Percentiles rank a stretch among this genome's conserved stretches.
phyloP scores from a whole-genome alignment of 2,329 filamentous ascomycete genomes.

The Fusarium foetens region DNA sequence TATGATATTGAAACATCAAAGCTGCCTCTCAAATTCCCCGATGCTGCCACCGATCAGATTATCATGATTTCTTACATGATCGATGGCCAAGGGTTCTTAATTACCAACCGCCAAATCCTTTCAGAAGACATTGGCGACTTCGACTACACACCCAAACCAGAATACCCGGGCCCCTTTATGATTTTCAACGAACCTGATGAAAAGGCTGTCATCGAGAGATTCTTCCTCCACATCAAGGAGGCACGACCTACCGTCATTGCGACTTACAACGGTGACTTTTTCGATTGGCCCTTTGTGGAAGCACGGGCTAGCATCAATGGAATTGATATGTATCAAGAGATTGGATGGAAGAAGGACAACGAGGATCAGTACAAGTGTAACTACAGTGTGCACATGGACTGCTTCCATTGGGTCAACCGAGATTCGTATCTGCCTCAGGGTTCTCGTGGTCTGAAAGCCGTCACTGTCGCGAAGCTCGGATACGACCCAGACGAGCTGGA shows the following conservation, averaged over 20 bases:
- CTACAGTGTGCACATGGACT: conserved; percentile 98
- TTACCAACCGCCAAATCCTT: conserved; percentile 97
- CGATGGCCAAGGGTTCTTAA: conserved; percentile 95
- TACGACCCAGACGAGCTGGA: conserved; percentile 99
- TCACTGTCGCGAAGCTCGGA: conserved; percentile 96
- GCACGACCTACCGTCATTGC: conserved; percentile 95
- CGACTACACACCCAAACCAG: conserved; percentile 96
- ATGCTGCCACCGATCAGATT: conserved; percentile 92
- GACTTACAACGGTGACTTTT: conserved; percentile 99
- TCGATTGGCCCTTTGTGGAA: conserved; percentile 99
- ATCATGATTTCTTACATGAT: conserved; percentile 99
- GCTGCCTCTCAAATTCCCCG: conserved; percentile 94
- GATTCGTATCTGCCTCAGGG: conserved; percentile 98
- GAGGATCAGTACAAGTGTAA: conserved; percentile 97
- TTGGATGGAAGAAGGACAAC: conserved; percentile 93
- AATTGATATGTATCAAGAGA: conserved; percentile 99
- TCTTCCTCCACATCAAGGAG: conserved; percentile 96
- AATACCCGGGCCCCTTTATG: conserved; percentile 95
- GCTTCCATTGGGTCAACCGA: conserved; percentile 98
- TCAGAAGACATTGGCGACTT: conserved; percentile 98
- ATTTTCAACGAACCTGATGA: conserved; percentile 99
- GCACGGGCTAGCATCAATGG: conserved; percentile 91
- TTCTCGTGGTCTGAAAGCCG: conserved; percentile 95
- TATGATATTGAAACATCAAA: conserved; percentile 99
- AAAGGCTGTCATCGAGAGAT: conserved; percentile 85